A percentile compares a stretch with the other conserved stretches of the same genome.
Conservation (phyloP, 1,284 basidiomycete genomes). For the Xerocomus amazonicus region DNA sequence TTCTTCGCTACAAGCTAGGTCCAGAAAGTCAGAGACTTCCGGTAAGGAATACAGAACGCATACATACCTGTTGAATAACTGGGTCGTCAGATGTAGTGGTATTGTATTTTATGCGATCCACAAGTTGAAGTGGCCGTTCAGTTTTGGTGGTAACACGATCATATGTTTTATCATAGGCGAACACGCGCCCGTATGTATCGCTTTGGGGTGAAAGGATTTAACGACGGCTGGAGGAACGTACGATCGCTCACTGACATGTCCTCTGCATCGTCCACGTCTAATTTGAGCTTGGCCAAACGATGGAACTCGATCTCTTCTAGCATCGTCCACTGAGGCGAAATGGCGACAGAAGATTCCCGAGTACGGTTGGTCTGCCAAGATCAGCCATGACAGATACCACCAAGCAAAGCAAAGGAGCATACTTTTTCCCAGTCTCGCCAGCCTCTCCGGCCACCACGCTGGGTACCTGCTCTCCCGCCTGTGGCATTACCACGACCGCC, state of each 20-base stretch:
- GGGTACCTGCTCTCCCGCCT: constrained; percentile 39
- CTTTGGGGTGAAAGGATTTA: constrained; percentile 38
- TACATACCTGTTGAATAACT: constrained; percentile 78
- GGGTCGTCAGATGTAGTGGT: constrained; percentile 97
- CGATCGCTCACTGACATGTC: constrained; percentile 62
- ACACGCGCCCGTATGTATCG: constrained; percentile 85
- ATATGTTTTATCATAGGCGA: constrained; percentile 92
- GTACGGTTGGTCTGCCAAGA: constrained; percentile 72
- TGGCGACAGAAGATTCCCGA: constrained; percentile 92
- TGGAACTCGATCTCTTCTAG: constrained; percentile 98
- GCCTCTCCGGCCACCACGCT: constrained; percentile 72
- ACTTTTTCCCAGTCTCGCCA: constrained; percentile 97
- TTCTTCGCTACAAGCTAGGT: constrained; percentile 73
- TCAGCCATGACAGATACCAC: constrained; percentile 2
- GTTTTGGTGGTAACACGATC: constrained; percentile 95
- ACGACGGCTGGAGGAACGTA: not conserved
- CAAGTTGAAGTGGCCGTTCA: constrained; percentile 84
- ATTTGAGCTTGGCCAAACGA: constrained; percentile 85
- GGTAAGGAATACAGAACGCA: constrained; percentile 1
- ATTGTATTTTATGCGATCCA: constrained; percentile 97
- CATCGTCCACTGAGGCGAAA: constrained; percentile 90
- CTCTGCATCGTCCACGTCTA: constrained; percentile 90
- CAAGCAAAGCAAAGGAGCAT: constrained; percentile 11
- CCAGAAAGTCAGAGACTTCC: constrained; percentile 8
- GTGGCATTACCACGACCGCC: constrained; percentile 44